These are phyloP conservation scores for Coprinopsis strossmayeri DNA, from an alignment of 768 basidiomycete genomes.

Conservation along the genomic window DNA sequence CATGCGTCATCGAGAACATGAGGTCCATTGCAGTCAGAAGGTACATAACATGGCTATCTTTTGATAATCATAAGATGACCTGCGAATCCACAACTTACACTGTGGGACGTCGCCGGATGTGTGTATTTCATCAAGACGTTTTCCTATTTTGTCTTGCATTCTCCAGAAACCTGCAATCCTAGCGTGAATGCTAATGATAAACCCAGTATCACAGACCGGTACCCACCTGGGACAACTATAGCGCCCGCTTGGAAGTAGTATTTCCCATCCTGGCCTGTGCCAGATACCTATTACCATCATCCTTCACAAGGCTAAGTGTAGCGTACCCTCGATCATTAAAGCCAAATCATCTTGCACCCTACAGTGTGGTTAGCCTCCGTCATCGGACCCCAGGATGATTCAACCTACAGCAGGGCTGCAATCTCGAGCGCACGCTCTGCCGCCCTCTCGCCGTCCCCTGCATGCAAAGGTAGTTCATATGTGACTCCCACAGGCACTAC, in stretches of 20 bases:
- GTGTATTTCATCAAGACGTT: slow-evolving; percentile 69
- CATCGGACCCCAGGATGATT: neutral
- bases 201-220: slow-evolving; percentile 3
- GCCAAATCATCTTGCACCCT: slow-evolving; percentile 56
- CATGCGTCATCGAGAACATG: no score
- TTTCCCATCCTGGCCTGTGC: slow-evolving; percentile 52
- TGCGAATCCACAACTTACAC: slow-evolving; percentile 50
- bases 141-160: slow-evolving; percentile 68
- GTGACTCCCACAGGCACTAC: slow-evolving; percentile 42
- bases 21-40: no score
- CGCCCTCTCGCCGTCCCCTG: slow-evolving; percentile 26
- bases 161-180: slow-evolving; percentile 60
- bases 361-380: neutral
- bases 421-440: slow-evolving; percentile 54
- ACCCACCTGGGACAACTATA: slow-evolving; percentile 55
- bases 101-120: slow-evolving; percentile 62
- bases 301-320: neutral
- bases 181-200: neutral
- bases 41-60: neutral
- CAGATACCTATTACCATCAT: neutral
- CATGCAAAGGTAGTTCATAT: slow-evolving; percentile 41
- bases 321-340: slow-evolving; percentile 52
- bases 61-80: slow-evolving; percentile 4
- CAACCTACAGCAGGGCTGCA: slow-evolving; percentile 52
- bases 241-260: slow-evolving; percentile 75